These are phyloP conservation scores for Penicillium hordei DNA, from an alignment of 2,329 filamentous ascomycete species.

Conservation along the genomic window DNA sequence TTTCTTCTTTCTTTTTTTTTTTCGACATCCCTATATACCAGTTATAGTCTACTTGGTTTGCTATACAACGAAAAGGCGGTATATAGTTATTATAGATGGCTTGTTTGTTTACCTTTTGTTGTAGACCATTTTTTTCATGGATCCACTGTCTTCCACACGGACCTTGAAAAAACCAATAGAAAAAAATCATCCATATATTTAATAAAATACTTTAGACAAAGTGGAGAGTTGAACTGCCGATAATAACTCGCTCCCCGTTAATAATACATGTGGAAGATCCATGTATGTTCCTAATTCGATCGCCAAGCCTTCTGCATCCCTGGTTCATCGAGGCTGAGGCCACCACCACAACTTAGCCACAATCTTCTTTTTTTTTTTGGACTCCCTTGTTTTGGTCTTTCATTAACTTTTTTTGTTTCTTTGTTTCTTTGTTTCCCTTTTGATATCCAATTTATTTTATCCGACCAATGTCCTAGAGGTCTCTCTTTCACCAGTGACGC, in stretches of 20 bases:
- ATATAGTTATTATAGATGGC: not conserved
- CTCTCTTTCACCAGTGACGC: constrained; percentile 13
- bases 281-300: constrained; percentile 1
- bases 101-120: not conserved
- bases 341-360: constrained; percentile 13
- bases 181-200: not conserved
- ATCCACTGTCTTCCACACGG: not conserved
- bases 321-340: constrained; percentile 13
- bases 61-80: not conserved
- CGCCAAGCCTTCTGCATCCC: constrained; percentile 13
- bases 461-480: constrained; percentile 4
- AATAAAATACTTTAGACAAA: not conserved
- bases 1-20: too few relatives aligned
- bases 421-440: constrained; percentile 2
- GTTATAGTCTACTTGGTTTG: not conserved
- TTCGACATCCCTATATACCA: not conserved
- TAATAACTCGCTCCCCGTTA: not conserved
- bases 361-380: constrained; percentile 5
- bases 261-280: too few relatives aligned
- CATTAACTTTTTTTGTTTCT: constrained; percentile 15
- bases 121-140: not conserved
- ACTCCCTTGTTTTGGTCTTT: constrained; percentile 11
- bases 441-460: constrained; percentile 8
- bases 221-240: not conserved
- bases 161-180: not conserved